A percentile compares a stretch with the other conserved stretches of the same genome.
phyloP scores from a whole-genome alignment of 768 basidiomycete species.

The Auricularia sp. region DNA sequence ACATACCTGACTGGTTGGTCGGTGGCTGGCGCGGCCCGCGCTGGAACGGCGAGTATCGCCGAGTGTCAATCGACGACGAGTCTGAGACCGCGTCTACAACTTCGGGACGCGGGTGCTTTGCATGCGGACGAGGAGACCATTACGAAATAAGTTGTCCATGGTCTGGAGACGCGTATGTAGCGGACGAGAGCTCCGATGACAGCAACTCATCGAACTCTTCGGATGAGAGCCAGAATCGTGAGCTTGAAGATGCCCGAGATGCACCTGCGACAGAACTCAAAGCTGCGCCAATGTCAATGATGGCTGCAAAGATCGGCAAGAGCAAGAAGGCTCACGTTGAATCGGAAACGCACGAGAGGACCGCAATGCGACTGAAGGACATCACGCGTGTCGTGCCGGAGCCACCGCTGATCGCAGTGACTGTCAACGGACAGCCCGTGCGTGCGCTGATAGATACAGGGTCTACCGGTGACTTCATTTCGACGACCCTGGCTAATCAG shows the following conservation, averaged over 20 bases:
- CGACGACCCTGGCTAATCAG: not conserved
- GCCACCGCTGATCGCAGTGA: not conserved
- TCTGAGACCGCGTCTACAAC: not conserved
- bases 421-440: not conserved
- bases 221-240: too few species aligned
- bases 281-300: too few species aligned
- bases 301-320: too few species aligned
- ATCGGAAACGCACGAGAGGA: not conserved
- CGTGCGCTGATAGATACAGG: not conserved
- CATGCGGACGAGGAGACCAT: not conserved
- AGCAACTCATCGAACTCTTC: too few species aligned
- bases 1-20: not conserved
- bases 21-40: not conserved
- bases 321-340: too few species aligned
- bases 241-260: too few species aligned
- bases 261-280: too few species aligned
- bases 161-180: too few species aligned
- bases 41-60: not conserved
- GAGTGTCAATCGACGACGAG: not conserved
- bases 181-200: too few species aligned
- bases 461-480: not conserved
- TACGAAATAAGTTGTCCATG: not conserved
- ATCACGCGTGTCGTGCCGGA: not conserved
- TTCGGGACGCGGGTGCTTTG: not conserved
- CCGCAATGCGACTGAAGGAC: not conserved